These are phyloP conservation scores for Hypoxylon sp. DNA, from an alignment of 2,329 filamentous ascomycete genomes.

Conservation along the genomic window DNA sequence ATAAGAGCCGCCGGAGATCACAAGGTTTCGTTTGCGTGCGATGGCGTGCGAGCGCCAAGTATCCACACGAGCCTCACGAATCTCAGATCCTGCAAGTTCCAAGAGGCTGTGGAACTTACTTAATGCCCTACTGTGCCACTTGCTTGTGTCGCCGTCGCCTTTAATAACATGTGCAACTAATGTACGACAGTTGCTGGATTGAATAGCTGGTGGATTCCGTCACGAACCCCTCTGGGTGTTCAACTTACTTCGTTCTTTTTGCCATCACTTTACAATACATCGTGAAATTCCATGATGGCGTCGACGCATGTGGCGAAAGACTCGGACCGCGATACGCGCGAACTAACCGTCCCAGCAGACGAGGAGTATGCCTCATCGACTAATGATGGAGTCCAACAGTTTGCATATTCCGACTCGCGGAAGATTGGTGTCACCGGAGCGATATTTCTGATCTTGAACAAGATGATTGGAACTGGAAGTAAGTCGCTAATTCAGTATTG, in stretches of 20 bases:
- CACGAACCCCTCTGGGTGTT: background rate
- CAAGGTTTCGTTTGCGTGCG: conserved; percentile 41
- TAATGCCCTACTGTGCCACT: conserved; percentile 9
- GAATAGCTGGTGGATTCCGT: conserved; percentile 16
- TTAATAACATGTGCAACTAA: conserved; percentile 29
- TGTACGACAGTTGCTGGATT: conserved; percentile 16
- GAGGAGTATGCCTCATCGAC: conserved; percentile 42
- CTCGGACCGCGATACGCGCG: conserved; percentile 40
- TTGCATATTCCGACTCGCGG: conserved; percentile 51
- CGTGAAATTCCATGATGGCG: conserved; percentile 21
- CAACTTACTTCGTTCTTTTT: conserved; percentile 12
- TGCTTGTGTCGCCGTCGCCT: background rate
- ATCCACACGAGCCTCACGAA: conserved; percentile 40
- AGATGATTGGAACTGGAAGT: conserved; percentile 71
- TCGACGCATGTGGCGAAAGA: conserved; percentile 40
- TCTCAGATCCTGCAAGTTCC: conserved; percentile 24
- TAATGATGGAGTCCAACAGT: conserved; percentile 45
- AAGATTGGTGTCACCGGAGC: conserved; percentile 67
- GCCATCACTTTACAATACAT: conserved; percentile 19
- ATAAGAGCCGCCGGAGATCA: conserved; percentile 12
- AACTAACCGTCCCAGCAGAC: conserved; percentile 32
- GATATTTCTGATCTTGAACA: conserved; percentile 68
- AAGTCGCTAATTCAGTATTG: conserved; percentile 44
- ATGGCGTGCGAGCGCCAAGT: conserved; percentile 50
- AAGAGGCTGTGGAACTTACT: conserved; percentile 20